Evolutionary conservation across 768 basidiomycete genomes (phyloP).

Genomic region (Leucocoprinus sp.): DNA sequence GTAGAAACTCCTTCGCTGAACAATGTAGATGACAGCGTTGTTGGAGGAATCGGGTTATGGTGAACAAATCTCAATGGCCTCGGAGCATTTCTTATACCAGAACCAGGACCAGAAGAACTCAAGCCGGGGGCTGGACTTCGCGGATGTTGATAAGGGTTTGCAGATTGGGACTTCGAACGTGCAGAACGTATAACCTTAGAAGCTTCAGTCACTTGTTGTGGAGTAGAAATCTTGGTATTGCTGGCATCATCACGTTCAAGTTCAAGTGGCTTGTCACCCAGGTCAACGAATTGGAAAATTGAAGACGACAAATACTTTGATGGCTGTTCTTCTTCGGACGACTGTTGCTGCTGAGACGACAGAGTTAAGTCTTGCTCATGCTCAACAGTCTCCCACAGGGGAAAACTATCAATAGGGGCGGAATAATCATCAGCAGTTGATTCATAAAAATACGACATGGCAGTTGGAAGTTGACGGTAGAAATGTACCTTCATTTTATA

Average conservation of each 20-base stretch:
- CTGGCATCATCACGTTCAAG: neutral
- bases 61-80: slow-evolving; percentile 8
- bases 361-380: slow-evolving; percentile 30
- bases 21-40: neutral
- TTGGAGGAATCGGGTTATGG: slow-evolving; percentile 2
- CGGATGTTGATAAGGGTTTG: slow-evolving; percentile 22
- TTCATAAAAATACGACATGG: slow-evolving; percentile 42
- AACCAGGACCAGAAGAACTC: neutral
- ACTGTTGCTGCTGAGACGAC: slow-evolving; percentile 19
- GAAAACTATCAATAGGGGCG: slow-evolving; percentile 32
- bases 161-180: slow-evolving; percentile 11
- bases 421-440: slow-evolving; percentile 40
- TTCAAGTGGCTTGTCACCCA: slow-evolving; percentile 9
- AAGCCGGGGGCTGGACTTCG: slow-evolving; percentile 1
- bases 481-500: slow-evolving; percentile 23
- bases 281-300: slow-evolving; percentile 12
- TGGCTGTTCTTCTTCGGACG: slow-evolving; percentile 14
- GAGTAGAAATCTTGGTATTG: no score
- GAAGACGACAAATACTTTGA: slow-evolving; percentile 16
- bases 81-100: slow-evolving; percentile 2
- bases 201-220: neutral
- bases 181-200: slow-evolving; percentile 12
- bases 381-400: slow-evolving; percentile 35
- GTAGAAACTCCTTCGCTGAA: neutral
- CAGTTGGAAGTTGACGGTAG: slow-evolving; percentile 9